phyloP scores from a whole-genome alignment of 805 yeast species.

The Metschnikowia gruessii region DNA sequence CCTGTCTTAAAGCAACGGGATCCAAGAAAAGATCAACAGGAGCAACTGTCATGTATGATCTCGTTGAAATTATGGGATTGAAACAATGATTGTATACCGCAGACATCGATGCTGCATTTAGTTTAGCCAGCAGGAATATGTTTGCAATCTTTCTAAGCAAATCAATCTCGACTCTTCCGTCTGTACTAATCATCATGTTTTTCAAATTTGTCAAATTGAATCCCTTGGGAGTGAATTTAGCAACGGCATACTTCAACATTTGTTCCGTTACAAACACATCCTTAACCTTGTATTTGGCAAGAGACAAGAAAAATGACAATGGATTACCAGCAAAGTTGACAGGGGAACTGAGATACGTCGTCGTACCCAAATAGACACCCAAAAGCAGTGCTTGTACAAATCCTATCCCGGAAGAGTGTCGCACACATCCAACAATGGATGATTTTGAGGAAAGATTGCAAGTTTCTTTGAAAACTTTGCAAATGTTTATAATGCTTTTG shows the following conservation, averaged over 20 bases:
- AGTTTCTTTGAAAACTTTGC: conserved; percentile 89
- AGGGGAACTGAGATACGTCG: conserved; percentile 79
- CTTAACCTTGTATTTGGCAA: conserved; percentile 76
- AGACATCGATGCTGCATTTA: conserved; percentile 68
- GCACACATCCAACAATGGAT: conserved; percentile 81
- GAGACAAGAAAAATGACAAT: conserved; percentile 59
- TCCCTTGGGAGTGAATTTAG: conserved; percentile 56
- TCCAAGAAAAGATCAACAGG: conserved; percentile 87
- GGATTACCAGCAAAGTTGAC: conserved; percentile 77
- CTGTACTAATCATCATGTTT: conserved; percentile 81
- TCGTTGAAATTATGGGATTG: conserved; percentile 78
- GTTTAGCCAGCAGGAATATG: conserved; percentile 59
- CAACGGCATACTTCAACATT: conserved; percentile 73
- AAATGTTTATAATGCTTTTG: conserved; percentile 64
- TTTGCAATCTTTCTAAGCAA: conserved; percentile 56
- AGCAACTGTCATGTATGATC: conserved; percentile 85
- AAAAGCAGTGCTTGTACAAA: conserved; percentile 79
- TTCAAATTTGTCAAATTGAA: conserved; percentile 61
- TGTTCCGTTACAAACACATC: conserved; percentile 83
- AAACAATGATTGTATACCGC: conserved; percentile 74
- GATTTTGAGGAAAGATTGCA: conserved; percentile 72
- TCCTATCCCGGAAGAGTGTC: conserved; percentile 83
- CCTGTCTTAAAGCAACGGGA: conserved; percentile 85
- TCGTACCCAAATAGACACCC: conserved; percentile 83
- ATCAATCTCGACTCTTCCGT: conserved; percentile 66